Evolutionary conservation across 2,329 filamentous ascomycete species (phyloP).

Genomic region (Chrysosphaeria jannelii): DNA sequence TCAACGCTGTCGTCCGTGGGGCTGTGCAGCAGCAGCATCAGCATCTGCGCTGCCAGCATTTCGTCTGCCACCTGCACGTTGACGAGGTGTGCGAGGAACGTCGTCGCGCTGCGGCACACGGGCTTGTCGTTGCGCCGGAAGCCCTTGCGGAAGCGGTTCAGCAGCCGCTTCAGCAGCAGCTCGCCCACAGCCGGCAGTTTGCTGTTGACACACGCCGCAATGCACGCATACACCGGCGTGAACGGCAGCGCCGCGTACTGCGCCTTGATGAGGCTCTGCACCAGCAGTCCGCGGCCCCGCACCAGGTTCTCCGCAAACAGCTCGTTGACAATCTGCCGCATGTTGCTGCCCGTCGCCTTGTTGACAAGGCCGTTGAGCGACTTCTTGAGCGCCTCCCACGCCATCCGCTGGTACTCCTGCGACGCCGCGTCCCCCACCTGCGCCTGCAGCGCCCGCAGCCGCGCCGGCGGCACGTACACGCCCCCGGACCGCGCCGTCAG

Average conservation of each 20-base stretch:
- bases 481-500: conserved; percentile 81
- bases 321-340: conserved; percentile 91
- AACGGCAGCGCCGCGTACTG: conserved; percentile 89
- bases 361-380: conserved; percentile 97
- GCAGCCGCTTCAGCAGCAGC: conserved; percentile 53
- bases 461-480: conserved; percentile 82
- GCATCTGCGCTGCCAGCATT: conserved; percentile 72
- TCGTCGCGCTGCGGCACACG: conserved; percentile 75
- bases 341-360: conserved; percentile 94
- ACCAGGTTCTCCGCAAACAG: conserved; percentile 85
- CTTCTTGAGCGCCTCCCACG: conserved; percentile 97
- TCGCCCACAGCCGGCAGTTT: conserved; percentile 90
- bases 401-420: conserved; percentile 96
- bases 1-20: conserved; percentile 94
- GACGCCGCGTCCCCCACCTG: conserved; percentile 90
- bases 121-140: conserved; percentile 94
- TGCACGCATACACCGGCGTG: conserved; percentile 83
- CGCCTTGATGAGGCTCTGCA: conserved; percentile 91
- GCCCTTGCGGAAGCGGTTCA: conserved; percentile 82
- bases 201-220: conserved; percentile 90
- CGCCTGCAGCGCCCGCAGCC: conserved; percentile 70
- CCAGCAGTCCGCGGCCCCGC: conserved; percentile 73
- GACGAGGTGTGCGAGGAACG: conserved; percentile 80
- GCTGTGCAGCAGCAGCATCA: conserved; percentile 75
- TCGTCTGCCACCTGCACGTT: conserved; percentile 93